Conservation (phyloP, 2,329 filamentous ascomycete species). For the Lasiodiplodia theobromae region DNA sequence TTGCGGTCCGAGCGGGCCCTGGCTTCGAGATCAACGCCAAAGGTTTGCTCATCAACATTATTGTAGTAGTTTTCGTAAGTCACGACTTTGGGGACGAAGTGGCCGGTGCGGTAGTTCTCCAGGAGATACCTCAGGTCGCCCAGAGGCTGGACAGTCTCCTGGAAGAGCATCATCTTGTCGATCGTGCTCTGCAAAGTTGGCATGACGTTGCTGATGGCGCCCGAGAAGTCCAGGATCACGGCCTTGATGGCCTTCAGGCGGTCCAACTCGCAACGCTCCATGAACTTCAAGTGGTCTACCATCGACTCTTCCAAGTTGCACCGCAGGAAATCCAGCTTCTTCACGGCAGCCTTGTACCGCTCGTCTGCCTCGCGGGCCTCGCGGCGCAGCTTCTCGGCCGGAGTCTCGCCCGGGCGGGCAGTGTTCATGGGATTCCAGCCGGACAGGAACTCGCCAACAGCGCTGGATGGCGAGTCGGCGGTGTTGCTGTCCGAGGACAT, state of each 20-base stretch:
- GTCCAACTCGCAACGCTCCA: conserved; percentile 96
- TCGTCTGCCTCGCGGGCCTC: conserved; percentile 92
- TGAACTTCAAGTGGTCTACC: conserved; percentile 88
- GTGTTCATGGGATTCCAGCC: conserved; percentile 95
- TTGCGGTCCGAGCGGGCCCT: conserved; percentile 93
- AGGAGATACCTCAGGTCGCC: conserved; percentile 92
- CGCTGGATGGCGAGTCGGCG: conserved; percentile 81
- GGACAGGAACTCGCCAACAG: conserved; percentile 86
- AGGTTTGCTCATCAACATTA: conserved; percentile 95
- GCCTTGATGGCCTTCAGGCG: conserved; percentile 97
- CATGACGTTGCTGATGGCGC: conserved; percentile 96
- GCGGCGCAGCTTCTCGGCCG: conserved; percentile 81
- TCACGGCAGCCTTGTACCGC: conserved; percentile 86
- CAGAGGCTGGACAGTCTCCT: conserved; percentile 95
- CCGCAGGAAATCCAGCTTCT: conserved; percentile 85
- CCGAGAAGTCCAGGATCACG: conserved; percentile 95
- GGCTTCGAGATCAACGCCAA: conserved; percentile 97
- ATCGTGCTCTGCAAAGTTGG: conserved; percentile 94
- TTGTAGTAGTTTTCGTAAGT: conserved; percentile 99
- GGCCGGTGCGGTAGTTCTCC: conserved; percentile 95
- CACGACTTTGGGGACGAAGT: conserved; percentile 86
- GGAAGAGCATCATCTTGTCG: conserved; percentile 98
- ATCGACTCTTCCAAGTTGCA: conserved; percentile 97
- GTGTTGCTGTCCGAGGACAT: conserved; percentile 61
- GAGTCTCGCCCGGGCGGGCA: conserved; percentile 90